Evolutionary conservation across 139 green algal species (phyloP), one percentile per base, ranked within the genome.

Genomic region (Cymbomonas tetramitiformis): DNA sequence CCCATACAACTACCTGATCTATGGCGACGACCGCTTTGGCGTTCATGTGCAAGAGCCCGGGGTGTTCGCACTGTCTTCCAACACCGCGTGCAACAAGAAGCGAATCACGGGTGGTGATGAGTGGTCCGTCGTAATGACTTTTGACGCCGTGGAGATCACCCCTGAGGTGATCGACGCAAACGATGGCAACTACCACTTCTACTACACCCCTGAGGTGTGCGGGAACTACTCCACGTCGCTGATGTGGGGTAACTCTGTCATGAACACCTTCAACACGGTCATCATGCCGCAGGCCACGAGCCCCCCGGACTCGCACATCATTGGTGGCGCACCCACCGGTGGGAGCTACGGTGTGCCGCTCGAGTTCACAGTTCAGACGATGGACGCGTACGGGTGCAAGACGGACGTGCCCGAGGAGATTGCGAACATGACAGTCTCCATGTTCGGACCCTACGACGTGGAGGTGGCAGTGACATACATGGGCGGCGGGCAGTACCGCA

Each of bases 131-230:
- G 26, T 18, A 3, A 46, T 64, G 38, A 52, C 44, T 9, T 52
- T 31, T 18, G 44, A 24, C 44, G 10, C 50, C 3, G 6, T 43
- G 4, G n/a, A n/a, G n/a, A n/a, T n/a, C n/a, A n/a, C n/a, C n/a
- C n/a, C n/a, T n/a, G n/a, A n/a, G n/a, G 29, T 64, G 29, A 30
- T 32, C 5, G 56, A 64, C 46, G 10, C 46, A 15, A 38, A n/a
- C 10, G 56, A 64, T 59, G 56, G 56, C 21, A 64, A 64, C 39
- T 64, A 64, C 56, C 56, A 64, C 39, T 41, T 51, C 2, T 30
- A 31, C 10, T 46, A 56, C 56, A 43, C 12, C 36, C 36, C 12
- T 12, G 29, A 56, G 12, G 15, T 15, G 3, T 64, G 56, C 39
- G 56, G 56, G 5, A 21, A 30, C 15, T 64, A 64, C 56, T 33